Base-by-base conservation (phyloP, 2,329 filamentous ascomycete species). In the Didymosphaeria variabile region DNA sequence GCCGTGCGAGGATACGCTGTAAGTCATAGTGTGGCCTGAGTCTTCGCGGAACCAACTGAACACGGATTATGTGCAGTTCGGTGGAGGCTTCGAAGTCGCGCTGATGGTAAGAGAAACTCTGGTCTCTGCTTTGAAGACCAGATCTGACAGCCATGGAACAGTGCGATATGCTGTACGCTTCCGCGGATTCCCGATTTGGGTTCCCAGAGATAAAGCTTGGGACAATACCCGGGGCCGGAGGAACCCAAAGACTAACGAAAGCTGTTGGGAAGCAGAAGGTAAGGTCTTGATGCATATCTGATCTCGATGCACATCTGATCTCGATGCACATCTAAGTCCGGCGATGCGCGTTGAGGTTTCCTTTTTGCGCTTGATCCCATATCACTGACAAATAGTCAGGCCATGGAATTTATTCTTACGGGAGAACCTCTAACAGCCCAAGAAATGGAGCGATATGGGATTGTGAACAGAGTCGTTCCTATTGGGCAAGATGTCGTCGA, bases 181-280 rank as follows among this genome's bases (percentile, higher is more conserved):
- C 91, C 5, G 85, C 89, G 55, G 87, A 81, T 21, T 93, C 94
- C 70, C 95, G 91, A 74, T 97, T 99, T 76, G 95, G 94, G 8
- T 94, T 97, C 81, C 94, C 94, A 2, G 94, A 99, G 82, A 92
- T 98, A 82, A 97, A 94, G 82, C 86, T 98, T 6, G 95, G 94
- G 26, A 92, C 91, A 1, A 91, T 97, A 60, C 94, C 95, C 5
- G 95, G 94, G 5, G 93, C 91, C 0, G 94, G 94, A 36, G 94
- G 94, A 5, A 93, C 90, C 67, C 94, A 98, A 83, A 86, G 94
- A 12, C 83, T 98, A 58, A 95, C 93, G 4, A 86, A 88, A 26
- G 92, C 80, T 9, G 70, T 83, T 62, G 81, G 81, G 19, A 83
- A 76, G 59, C 70, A 75, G 31, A 76, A 76, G 67, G 74, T 75